Percentiles rank a stretch among this genome's conserved stretches.
phyloP scores from a whole-genome alignment of 2,329 filamentous ascomycete genomes.

The Hypoxylon sp. region DNA sequence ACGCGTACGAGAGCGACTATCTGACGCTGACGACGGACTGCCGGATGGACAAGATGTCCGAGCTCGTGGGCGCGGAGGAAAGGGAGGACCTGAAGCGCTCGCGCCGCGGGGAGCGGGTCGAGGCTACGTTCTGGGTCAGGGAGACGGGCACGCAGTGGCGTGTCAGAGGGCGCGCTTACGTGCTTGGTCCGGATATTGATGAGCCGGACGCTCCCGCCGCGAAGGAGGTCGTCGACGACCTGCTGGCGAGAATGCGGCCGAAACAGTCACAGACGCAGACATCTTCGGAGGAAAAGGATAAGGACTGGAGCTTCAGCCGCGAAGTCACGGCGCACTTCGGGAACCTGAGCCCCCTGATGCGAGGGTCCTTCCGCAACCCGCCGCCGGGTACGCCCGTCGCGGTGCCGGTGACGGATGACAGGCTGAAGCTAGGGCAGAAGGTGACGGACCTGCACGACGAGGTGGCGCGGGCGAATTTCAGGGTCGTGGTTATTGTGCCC shows the following conservation, averaged over 20 bases:
- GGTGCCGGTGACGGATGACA: slow-evolving; percentile 57
- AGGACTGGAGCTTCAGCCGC: slow-evolving; percentile 79
- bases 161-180: slow-evolving; percentile 78
- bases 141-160: slow-evolving; percentile 84
- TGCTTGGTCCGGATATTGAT: slow-evolving; percentile 75
- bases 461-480: slow-evolving; percentile 79
- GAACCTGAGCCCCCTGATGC: slow-evolving; percentile 83
- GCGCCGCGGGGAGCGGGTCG: slow-evolving; percentile 77
- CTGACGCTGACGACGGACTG: slow-evolving; percentile 88
- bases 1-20: slow-evolving; percentile 78
- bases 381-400: slow-evolving; percentile 72
- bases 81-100: slow-evolving; percentile 57
- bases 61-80: slow-evolving; percentile 68
- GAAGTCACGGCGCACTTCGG: slow-evolving; percentile 92
- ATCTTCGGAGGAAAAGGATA: slow-evolving; percentile 54
- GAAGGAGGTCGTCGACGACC: slow-evolving; percentile 50
- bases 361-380: slow-evolving; percentile 80
- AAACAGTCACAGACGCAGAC: slow-evolving; percentile 52
- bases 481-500: slow-evolving; percentile 84
- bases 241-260: slow-evolving; percentile 73
- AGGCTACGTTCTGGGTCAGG: slow-evolving; percentile 77
- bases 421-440: slow-evolving; percentile 67
- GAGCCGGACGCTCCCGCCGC: slow-evolving; percentile 57
- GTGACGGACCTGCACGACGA: slow-evolving; percentile 77
- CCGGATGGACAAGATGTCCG: slow-evolving; percentile 84